phyloP scores from a whole-genome alignment of 2,329 filamentous ascomycete genomes.

The Juglanconis juglandina region DNA sequence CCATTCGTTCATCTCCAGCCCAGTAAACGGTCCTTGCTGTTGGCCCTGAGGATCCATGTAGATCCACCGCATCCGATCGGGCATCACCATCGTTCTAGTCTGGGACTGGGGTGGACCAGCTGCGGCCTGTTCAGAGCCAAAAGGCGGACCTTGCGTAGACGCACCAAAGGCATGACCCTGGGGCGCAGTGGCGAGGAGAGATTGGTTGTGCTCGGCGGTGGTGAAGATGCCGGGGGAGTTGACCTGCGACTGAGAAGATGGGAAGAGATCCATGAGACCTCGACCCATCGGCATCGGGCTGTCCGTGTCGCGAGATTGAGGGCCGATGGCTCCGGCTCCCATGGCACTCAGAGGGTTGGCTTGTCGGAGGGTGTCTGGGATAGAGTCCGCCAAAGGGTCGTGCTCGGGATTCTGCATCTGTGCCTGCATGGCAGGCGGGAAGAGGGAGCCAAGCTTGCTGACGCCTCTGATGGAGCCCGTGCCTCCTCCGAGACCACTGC shows the following conservation, averaged over 20 bases:
- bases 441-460: slow-evolving; percentile 82
- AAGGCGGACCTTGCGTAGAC: slow-evolving; percentile 25
- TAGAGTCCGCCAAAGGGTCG: slow-evolving; percentile 52
- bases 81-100: slow-evolving; percentile 95
- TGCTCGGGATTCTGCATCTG: slow-evolving; percentile 78
- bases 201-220: slow-evolving; percentile 35
- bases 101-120: slow-evolving; percentile 60
- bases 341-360: slow-evolving; percentile 64
- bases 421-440: slow-evolving; percentile 84
- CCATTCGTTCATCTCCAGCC: slow-evolving; percentile 99
- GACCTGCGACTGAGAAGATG: slow-evolving; percentile 30
- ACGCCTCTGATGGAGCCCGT: slow-evolving; percentile 68
- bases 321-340: slow-evolving; percentile 57
- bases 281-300: slow-evolving; percentile 55
- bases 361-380: slow-evolving; percentile 56
- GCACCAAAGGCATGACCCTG: slow-evolving; percentile 28
- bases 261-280: slow-evolving; percentile 54
- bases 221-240: slow-evolving; percentile 35
- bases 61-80: slow-evolving; percentile 97
- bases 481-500: slow-evolving; percentile 47
- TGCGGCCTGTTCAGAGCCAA: slow-evolving; percentile 33
- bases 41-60: slow-evolving; percentile 93
- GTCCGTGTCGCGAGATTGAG: slow-evolving; percentile 54
- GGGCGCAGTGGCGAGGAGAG: slow-evolving; percentile 31
- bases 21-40: slow-evolving; percentile 91